Base-by-base conservation (phyloP, 2,329 filamentous ascomycete genomes). In the Alternaria sp. region DNA sequence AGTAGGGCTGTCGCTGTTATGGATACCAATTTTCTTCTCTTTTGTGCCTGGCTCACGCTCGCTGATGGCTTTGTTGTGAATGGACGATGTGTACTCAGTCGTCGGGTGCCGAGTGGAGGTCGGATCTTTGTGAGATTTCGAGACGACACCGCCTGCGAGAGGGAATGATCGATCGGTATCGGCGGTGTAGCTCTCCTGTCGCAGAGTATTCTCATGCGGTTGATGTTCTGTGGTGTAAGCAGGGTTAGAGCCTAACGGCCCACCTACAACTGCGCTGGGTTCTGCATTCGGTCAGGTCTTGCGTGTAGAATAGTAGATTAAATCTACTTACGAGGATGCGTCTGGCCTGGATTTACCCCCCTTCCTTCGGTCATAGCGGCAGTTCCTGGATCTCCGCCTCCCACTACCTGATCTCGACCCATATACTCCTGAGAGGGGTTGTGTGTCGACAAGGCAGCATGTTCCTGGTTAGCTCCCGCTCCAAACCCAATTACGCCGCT, bases 401-500 rank as follows among this genome's bases (percentile, higher is more conserved):
- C 66, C 5, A 68, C 58, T 11, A 65, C 49, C 28, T 71, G 67
- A 26, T 63, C 58, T 39, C 54, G 54, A 23, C 55, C 24, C 33
- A 67, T 39, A 6, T 50, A 51, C n/a, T 63, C 51, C 39, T 66
- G 52, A 39, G 61, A 40, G 31, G 59, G 44, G 31, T 57, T 65
- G 41, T 61, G 58, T 28, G 60, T 60, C 17, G 65, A 54, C 56
- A 70, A 33, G 23, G 72, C 71, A 51, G 72, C 71, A 57, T 75
- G 72, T 21, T 49, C 60, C 26, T 71, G 66, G 9, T 52, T 29
- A 4, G 56, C 49, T 33, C 59, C 62, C 53, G 68, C 63, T 10
- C 68, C 63, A 51, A 74, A 74, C 8, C 78, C 78, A 50, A 78
- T 73, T 13, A 79, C 75, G 48, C 76, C 77, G 56, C 76, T 78